Conservation (phyloP, 2,329 filamentous ascomycete species). For the Exserohilum turcica region DNA sequence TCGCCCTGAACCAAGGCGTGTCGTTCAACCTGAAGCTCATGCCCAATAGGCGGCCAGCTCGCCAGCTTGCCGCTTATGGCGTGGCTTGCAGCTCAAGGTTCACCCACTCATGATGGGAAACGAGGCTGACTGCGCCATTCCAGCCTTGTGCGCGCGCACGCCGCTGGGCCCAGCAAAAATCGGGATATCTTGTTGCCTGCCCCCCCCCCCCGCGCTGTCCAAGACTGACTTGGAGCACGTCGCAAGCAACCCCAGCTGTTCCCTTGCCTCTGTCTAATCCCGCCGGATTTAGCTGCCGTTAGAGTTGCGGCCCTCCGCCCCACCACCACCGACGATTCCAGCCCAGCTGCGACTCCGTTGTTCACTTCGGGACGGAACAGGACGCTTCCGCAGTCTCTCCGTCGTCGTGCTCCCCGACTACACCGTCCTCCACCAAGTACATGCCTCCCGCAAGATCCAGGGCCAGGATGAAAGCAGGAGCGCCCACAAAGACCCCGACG, state of each 20-base stretch:
- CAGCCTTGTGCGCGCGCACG: slow-evolving; percentile 44
- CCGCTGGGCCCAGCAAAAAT: slow-evolving; percentile 37
- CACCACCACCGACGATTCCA: slow-evolving; percentile 37
- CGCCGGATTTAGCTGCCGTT: slow-evolving; percentile 38
- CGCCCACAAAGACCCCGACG: slow-evolving; percentile 28
- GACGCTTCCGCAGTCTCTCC: slow-evolving; percentile 16
- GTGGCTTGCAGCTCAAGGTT: slow-evolving; percentile 43
- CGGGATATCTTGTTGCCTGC: slow-evolving; percentile 44
- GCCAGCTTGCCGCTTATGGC: slow-evolving; percentile 44
- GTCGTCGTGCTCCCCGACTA: slow-evolving; percentile 18
- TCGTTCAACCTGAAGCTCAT: slow-evolving; percentile 39
- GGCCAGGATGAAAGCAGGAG: slow-evolving; percentile 43
- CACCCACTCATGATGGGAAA: slow-evolving; percentile 45
- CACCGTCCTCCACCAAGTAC: slow-evolving; percentile 17
- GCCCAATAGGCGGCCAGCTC: slow-evolving; percentile 44
- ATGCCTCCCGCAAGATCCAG: slow-evolving; percentile 45
- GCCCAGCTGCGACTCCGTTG: slow-evolving; percentile 23
- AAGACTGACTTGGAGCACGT: slow-evolving; percentile 33
- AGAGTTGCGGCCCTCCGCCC: slow-evolving; percentile 33
- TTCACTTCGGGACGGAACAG: slow-evolving; percentile 18
- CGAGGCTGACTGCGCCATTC: slow-evolving; percentile 46
- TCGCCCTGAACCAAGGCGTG: slow-evolving; percentile 30
- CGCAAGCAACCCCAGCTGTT: slow-evolving; percentile 27
- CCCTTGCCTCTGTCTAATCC: slow-evolving; percentile 21
- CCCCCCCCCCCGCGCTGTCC: slow-evolving; percentile 39